Conservation (phyloP, 129 eudicot species). For the Silybum marianum region DNA sequence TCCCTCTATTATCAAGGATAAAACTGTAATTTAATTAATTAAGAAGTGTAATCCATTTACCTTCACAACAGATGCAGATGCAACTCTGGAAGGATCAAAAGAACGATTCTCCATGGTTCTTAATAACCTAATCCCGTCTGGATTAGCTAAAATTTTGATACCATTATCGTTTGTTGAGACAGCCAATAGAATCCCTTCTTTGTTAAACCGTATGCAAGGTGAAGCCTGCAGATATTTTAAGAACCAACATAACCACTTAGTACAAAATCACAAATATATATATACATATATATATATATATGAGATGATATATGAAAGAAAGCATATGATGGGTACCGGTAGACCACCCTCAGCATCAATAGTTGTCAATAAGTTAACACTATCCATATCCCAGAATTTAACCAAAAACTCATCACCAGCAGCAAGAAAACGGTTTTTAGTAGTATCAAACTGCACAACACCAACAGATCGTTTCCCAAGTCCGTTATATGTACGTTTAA, state of each 20-base stretch:
- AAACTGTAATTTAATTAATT: not conserved
- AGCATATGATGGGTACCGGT: conserved; percentile 48
- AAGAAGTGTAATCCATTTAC: conserved; percentile 29
- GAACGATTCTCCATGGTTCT: conserved; percentile 76
- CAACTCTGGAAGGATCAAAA: conserved; percentile 68
- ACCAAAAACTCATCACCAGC: conserved; percentile 74
- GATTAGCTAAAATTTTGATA: conserved; percentile 71
- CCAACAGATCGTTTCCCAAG: conserved; percentile 78
- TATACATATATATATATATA: no score
- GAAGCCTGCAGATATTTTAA: conserved; percentile 56
- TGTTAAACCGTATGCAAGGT: conserved; percentile 86
- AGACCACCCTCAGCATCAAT: conserved; percentile 81
- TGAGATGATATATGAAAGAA: not conserved
- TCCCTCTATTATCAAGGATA: not conserved
- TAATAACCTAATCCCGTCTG: conserved; percentile 70
- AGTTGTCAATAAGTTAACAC: conserved; percentile 60
- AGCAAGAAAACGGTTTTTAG: conserved; percentile 79
- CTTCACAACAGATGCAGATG: conserved; percentile 64
- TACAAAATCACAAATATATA: conserved; percentile 9
- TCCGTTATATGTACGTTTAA: conserved; percentile 71
- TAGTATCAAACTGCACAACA: conserved; percentile 82
- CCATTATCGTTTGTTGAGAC: conserved; percentile 87
- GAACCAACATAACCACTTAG: conserved; percentile 22
- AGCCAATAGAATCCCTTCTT: conserved; percentile 76
- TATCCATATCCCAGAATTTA: conserved; percentile 91